Evolutionary conservation across 1,284 basidiomycete species (phyloP).

Genomic region (Austropuccinia psidii): DNA sequence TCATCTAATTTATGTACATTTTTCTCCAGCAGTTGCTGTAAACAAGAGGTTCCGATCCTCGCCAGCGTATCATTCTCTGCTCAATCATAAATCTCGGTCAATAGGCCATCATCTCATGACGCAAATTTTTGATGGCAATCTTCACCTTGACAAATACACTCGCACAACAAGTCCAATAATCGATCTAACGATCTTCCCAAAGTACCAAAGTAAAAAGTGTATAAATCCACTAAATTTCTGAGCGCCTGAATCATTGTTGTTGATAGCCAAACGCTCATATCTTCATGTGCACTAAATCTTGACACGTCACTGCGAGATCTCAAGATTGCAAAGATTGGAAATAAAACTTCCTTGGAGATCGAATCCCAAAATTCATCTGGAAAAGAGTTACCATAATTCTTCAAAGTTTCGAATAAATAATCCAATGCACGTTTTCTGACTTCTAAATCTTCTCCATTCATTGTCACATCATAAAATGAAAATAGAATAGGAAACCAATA

Average conservation of each 20-base stretch:
- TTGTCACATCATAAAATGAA: conserved; percentile 97
- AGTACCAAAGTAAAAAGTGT: conserved; percentile 90
- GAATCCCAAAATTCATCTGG: conserved; percentile 94
- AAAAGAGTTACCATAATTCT: conserved; percentile 78
- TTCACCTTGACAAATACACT: conserved; percentile 96
- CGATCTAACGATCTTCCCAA: conserved; percentile 84
- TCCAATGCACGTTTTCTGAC: conserved; percentile 92
- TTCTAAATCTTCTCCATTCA: conserved; percentile 99
- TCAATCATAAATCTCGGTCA: neutral
- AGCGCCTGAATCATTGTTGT: conserved; percentile 99
- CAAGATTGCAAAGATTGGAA: conserved; percentile 96
- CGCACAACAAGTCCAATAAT: conserved; percentile 81
- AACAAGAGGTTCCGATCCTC: conserved; percentile 92
- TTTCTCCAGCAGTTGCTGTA: conserved; percentile 90
- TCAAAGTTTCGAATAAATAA: conserved; percentile 88
- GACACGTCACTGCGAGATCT: conserved; percentile 73
- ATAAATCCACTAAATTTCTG: conserved; percentile 88
- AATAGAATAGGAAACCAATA: conserved; percentile 97
- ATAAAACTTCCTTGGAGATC: conserved; percentile 90
- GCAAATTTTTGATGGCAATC: neutral
- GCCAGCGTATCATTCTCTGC: conserved; percentile 96
- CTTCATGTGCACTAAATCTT: conserved; percentile 89
- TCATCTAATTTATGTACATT: conserved; percentile 83
- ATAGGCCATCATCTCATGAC: neutral
- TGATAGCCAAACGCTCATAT: conserved; percentile 99